Base-by-base conservation (phyloP, 1,139 yeast species). In the Taphrina deformans region DNA sequence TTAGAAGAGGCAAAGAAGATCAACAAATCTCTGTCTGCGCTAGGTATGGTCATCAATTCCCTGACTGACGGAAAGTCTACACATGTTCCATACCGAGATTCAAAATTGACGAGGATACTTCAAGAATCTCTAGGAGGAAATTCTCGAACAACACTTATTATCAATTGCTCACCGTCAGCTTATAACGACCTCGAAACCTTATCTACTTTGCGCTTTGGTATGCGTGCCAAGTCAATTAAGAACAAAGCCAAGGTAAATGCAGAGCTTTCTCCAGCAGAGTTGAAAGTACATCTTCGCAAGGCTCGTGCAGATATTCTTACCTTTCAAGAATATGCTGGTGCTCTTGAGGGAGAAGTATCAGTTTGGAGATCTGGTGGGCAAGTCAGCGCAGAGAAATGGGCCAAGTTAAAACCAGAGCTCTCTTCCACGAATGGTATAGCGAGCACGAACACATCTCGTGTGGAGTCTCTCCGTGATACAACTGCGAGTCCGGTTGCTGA, bases 61-160 rank as follows among this genome's bases (percentile, higher is more conserved):
- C 79, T 91, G 63, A 87, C 96, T 0, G 95, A 87, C 70, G 83
- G 85, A 2, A 84, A 81, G 69, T 79, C 85, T 1, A 78, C 83
- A 0, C 90, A 87, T 74, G 78, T 88, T 3, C 96, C 96, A 0
- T 89, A 89, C 71, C 79, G 96, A 67, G 96, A 89, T 71, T 89
- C 96, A 0, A 88, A 88, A 71, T 79, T 91, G 65, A 90, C 97
- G 0, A 79, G 96, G 67, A 85, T 91, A 14, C 76, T 91, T 50
- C 96, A 89, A 74, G 96, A 89, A 71, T 85, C 96, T 0, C 77
- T 91, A 27, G 96, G 96, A 2, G 97, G 97, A 1, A 90, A 91
- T 74, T 85, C 95, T 1, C 79, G 93, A 66, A 91, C 97, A 0
- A 84, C 90, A 1, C 79, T 91, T 61, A 86, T 91, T 41, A 81